phyloP scores from a whole-genome alignment of 805 yeast species.

The Candida schatavii region DNA sequence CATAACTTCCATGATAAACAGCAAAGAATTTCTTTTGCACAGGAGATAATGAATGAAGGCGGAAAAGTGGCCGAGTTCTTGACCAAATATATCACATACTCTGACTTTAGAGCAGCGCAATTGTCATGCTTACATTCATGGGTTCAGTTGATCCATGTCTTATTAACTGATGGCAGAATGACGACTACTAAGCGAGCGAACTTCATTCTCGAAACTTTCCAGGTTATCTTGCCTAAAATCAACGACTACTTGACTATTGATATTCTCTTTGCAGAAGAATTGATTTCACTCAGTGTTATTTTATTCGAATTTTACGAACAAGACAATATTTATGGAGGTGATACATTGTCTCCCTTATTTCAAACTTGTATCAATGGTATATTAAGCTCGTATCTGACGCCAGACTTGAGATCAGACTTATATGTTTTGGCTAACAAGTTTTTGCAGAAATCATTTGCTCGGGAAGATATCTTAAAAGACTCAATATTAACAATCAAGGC shows the following conservation, averaged over 20 bases:
- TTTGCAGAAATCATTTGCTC: slow-evolving; percentile 47
- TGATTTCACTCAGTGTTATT: slow-evolving; percentile 72
- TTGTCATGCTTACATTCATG: slow-evolving; percentile 71
- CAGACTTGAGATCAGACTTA: slow-evolving; percentile 70
- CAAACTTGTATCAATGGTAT: slow-evolving; percentile 74
- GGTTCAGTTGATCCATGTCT: slow-evolving; percentile 74
- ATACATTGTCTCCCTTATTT: slow-evolving; percentile 58
- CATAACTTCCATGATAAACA: slow-evolving; percentile 19
- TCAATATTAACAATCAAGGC: slow-evolving; percentile 55
- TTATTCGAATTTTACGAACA: slow-evolving; percentile 60
- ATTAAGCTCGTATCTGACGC: slow-evolving; percentile 63
- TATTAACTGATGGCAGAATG: slow-evolving; percentile 62
- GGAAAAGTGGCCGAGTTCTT: slow-evolving; percentile 34
- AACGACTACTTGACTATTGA: slow-evolving; percentile 70
- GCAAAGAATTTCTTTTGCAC: slow-evolving; percentile 19
- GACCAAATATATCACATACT: slow-evolving; percentile 44
- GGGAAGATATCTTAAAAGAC: slow-evolving; percentile 42
- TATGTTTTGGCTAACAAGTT: slow-evolving; percentile 72
- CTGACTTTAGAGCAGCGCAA: slow-evolving; percentile 51
- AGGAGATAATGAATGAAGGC: slow-evolving; percentile 24
- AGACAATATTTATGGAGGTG: slow-evolving; percentile 14
- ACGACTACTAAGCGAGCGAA: slow-evolving; percentile 45
- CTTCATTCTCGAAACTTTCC: slow-evolving; percentile 75
- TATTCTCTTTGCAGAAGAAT: slow-evolving; percentile 65
- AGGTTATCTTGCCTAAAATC: slow-evolving; percentile 70